These are phyloP conservation scores for Lagenidium sp. DNA, from an alignment of 352 stramenopile genomes.

Conservation along the genomic window DNA sequence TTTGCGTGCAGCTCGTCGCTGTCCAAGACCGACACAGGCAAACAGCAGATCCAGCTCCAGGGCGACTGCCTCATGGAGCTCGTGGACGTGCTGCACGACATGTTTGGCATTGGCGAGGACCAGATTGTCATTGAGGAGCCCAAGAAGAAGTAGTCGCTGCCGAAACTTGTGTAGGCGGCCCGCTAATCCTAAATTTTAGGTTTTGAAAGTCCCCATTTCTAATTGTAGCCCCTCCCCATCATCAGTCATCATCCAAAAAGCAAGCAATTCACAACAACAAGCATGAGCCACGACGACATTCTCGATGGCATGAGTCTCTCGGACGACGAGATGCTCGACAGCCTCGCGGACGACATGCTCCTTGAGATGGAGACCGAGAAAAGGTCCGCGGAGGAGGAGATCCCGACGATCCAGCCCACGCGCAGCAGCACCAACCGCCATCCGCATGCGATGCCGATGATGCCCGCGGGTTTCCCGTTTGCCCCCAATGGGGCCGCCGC, in stretches of 20 bases:
- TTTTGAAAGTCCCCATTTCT: too few species aligned
- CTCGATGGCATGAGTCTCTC: constrained; percentile 79
- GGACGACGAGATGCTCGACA: constrained; percentile 81
- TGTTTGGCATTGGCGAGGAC: constrained; percentile 69
- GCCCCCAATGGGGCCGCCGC: background rate
- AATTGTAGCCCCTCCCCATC: too few species aligned
- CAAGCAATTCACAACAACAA: too few species aligned
- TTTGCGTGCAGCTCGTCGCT: constrained; percentile 79
- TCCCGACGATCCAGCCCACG: constrained; percentile 14
- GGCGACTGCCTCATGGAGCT: constrained; percentile 72
- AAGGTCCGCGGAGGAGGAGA: constrained; percentile 10
- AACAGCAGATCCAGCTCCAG: constrained; percentile 79
- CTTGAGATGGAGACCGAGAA: constrained; percentile 42
- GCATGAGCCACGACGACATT: constrained; percentile 67
- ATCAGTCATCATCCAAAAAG: too few species aligned
- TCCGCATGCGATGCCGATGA: background rate
- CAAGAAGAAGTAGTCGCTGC: constrained; percentile 43
- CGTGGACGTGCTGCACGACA: constrained; percentile 60
- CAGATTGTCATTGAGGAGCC: constrained; percentile 58
- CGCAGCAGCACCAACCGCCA: constrained; percentile 6
- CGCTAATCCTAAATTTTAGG: too few species aligned
- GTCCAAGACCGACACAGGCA: constrained; percentile 61
- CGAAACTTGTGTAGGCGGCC: too few species aligned
- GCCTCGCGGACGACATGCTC: constrained; percentile 72
- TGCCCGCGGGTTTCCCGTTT: constrained; percentile 20